phyloP scores from a whole-genome alignment of 495 filamentous ascomycete species.

The Achaetomiella virescens region DNA sequence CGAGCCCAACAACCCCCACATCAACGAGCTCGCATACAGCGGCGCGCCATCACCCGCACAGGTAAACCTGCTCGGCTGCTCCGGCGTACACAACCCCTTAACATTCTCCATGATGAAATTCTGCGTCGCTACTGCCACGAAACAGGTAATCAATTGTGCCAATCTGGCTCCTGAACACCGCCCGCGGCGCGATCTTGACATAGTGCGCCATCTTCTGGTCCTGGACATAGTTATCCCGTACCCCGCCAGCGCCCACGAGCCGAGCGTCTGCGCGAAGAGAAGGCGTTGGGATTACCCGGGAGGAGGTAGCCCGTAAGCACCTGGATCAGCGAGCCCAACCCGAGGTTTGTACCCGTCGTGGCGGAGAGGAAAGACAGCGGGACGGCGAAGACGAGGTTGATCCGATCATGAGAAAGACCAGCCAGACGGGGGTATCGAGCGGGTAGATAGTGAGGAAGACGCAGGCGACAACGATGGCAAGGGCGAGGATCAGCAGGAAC shows the following conservation, averaged over 20 bases:
- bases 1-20: slow-evolving; percentile 35
- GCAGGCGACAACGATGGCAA: slow-evolving; percentile 45
- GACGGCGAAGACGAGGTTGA: slow-evolving; percentile 36
- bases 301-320: slow-evolving; percentile 31
- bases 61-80: slow-evolving; percentile 28
- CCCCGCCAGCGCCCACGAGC: slow-evolving; percentile 29
- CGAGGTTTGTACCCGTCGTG: slow-evolving; percentile 32
- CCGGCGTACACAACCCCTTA: slow-evolving; percentile 23
- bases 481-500: slow-evolving; percentile 42
- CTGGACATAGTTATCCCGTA: slow-evolving; percentile 35
- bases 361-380: slow-evolving; percentile 32
- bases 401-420: slow-evolving; percentile 32
- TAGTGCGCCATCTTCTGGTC: slow-evolving; percentile 37
- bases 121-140: slow-evolving; percentile 28
- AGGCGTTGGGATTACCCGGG: slow-evolving; percentile 32
- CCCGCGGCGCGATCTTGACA: slow-evolving; percentile 28
- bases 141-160: slow-evolving; percentile 31
- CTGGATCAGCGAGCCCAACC: slow-evolving; percentile 29
- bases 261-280: slow-evolving; percentile 31
- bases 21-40: slow-evolving; percentile 28
- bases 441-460: slow-evolving; percentile 46
- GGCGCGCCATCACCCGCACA: slow-evolving; percentile 30
- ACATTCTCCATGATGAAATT: slow-evolving; percentile 29
- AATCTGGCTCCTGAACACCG: slow-evolving; percentile 29
- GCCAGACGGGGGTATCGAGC: slow-evolving; percentile 30